These are phyloP conservation scores for Eruca vesicaria DNA, from an alignment of 441 rosid genomes.

Conservation along the genomic window DNA sequence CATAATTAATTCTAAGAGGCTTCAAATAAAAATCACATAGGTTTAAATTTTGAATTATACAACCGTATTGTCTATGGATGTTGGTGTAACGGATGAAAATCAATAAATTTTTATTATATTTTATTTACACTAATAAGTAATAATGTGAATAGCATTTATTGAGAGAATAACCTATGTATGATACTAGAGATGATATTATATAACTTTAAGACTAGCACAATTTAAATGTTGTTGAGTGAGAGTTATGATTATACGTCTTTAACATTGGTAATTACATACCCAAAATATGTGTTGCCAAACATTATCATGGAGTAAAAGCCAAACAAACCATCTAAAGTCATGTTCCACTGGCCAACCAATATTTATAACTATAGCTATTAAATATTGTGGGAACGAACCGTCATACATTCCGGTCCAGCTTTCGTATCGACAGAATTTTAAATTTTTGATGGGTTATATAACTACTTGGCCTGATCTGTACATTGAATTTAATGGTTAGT, in stretches of 20 bases:
- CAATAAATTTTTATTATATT: neutral
- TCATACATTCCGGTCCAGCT: neutral
- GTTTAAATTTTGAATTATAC: neutral
- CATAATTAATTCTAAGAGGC: neutral
- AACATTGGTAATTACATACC: neutral
- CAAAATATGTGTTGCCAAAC: no score
- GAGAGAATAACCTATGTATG: neutral
- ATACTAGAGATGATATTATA: no score
- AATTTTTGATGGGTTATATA: neutral
- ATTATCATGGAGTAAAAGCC: neutral
- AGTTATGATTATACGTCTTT: neutral
- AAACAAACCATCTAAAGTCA: neutral
- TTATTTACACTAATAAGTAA: no score
- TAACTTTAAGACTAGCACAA: no score
- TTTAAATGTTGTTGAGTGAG: neutral
- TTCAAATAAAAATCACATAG: neutral
- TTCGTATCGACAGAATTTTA: neutral
- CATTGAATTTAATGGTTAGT: neutral
- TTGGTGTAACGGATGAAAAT: neutral
- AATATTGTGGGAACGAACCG: neutral
- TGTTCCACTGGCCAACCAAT: neutral
- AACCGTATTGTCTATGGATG: neutral
- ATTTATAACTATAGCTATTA: neutral
- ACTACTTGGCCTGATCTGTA: neutral
- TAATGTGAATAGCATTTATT: no score